Evolutionary conservation across 106 monocot species (phyloP).

Genomic region (Iris macrosiphon): DNA sequence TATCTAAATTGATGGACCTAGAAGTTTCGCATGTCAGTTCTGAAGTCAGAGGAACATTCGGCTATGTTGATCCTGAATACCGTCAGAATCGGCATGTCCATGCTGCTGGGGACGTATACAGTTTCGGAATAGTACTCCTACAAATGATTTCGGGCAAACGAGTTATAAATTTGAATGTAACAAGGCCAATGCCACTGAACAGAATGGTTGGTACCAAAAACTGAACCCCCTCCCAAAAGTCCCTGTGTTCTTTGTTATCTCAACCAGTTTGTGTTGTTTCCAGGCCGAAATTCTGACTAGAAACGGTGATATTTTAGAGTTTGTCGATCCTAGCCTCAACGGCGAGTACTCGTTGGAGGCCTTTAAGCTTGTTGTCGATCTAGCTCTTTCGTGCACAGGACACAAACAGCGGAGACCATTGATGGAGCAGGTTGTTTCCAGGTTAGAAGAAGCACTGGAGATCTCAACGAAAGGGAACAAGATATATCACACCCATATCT

Average conservation of each 20-base stretch:
- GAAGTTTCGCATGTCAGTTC: slow-evolving; percentile 49
- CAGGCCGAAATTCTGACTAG: slow-evolving; percentile 26
- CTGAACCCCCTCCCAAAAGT: no score
- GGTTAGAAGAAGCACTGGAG: slow-evolving; percentile 30
- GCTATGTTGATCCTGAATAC: slow-evolving; percentile 53
- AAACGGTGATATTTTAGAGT: slow-evolving; percentile 27
- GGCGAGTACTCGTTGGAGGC: slow-evolving; percentile 36
- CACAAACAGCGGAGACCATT: slow-evolving; percentile 33
- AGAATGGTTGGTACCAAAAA: slow-evolving; percentile 30
- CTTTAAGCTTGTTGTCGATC: slow-evolving; percentile 30
- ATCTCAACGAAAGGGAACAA: no score
- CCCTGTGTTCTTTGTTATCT: no score
- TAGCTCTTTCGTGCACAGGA: slow-evolving; percentile 30
- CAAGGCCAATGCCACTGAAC: slow-evolving; percentile 24
- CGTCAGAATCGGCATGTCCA: slow-evolving; percentile 35
- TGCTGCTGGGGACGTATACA: slow-evolving; percentile 51
- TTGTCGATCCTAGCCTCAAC: slow-evolving; percentile 35
- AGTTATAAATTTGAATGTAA: slow-evolving; percentile 30
- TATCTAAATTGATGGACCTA: slow-evolving; percentile 36
- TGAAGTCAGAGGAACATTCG: slow-evolving; percentile 49
- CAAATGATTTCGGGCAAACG: slow-evolving; percentile 44
- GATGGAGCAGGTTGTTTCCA: slow-evolving; percentile 33
- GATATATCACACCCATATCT: no score
- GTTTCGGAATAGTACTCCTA: slow-evolving; percentile 45
- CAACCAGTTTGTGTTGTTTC: no score